These are phyloP conservation scores for Coemansia sp. DNA, from an alignment of 192 early-diverging fungal species.

Conservation along the genomic window DNA sequence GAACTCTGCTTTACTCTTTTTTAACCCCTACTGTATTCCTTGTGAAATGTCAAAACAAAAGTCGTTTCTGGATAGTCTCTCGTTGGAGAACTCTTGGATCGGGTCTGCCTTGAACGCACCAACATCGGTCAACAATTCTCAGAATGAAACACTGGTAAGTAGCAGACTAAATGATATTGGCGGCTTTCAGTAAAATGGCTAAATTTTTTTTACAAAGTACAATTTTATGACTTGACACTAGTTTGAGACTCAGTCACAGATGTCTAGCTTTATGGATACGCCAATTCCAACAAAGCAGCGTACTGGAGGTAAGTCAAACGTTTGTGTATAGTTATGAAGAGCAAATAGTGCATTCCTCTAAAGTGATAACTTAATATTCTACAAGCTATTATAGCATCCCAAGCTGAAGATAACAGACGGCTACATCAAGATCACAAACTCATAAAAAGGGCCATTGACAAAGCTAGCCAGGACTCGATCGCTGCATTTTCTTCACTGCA, in stretches of 20 bases:
- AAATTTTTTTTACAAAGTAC: background rate
- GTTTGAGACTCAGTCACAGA: conserved; percentile 34
- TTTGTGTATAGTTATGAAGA: background rate
- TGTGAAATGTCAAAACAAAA: conserved; percentile 35
- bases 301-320: background rate
- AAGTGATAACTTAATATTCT: background rate
- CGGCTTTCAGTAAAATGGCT: background rate
- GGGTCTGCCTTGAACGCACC: conserved; percentile 16
- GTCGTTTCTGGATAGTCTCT: conserved; percentile 32
- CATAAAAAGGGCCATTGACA: conserved; percentile 36
- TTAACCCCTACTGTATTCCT: background rate
- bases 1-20: background rate
- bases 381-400: conserved; percentile 1
- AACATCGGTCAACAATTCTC: conserved; percentile 32
- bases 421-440: conserved; percentile 40
- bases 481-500: conserved; percentile 36
- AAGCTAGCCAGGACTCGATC: conserved; percentile 19
- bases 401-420: conserved; percentile 23
- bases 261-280: conserved; percentile 12
- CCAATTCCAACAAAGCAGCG: background rate
- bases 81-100: conserved; percentile 19
- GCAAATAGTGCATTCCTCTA: background rate
- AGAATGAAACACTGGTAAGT: conserved; percentile 37
- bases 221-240: background rate
- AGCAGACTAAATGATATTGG: background rate